phyloP scores from a whole-genome alignment of 1,284 basidiomycete genomes.

The Anthracocystis walkeri region DNA sequence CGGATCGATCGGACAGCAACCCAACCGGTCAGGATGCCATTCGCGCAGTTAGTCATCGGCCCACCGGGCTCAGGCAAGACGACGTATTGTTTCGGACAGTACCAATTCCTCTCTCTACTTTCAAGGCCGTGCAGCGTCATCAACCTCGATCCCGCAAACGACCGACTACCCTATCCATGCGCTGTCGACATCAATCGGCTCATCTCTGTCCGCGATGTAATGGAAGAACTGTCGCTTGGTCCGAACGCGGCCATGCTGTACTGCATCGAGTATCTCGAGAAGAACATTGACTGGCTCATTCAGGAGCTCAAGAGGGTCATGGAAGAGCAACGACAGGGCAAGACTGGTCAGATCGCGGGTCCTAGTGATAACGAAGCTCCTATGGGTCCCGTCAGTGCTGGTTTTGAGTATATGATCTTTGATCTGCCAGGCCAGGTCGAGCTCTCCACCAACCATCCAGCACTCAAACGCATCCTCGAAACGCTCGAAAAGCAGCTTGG shows the following conservation, averaged over 20 bases:
- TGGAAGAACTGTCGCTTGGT: constrained; percentile 86
- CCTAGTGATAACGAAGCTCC: constrained; percentile 22
- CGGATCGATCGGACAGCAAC: not conserved
- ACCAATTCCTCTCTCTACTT: constrained; percentile 83
- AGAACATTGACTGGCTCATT: constrained; percentile 92
- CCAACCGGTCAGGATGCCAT: constrained; percentile 39
- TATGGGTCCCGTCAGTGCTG: constrained; percentile 57
- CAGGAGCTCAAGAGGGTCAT: constrained; percentile 73
- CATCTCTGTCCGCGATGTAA: constrained; percentile 88
- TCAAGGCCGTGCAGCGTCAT: constrained; percentile 87
- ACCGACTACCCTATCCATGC: constrained; percentile 88
- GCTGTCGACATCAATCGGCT: constrained; percentile 86
- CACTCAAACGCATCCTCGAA: constrained; percentile 77
- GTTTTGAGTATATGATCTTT: constrained; percentile 83
- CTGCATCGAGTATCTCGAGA: constrained; percentile 96
- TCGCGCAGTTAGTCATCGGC: constrained; percentile 61
- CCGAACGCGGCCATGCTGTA: constrained; percentile 98
- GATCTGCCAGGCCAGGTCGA: constrained; percentile 98
- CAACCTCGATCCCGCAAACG: constrained; percentile 96
- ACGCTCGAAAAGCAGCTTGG: constrained; percentile 80
- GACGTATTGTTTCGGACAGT: constrained; percentile 60
- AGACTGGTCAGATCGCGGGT: constrained; percentile 29
- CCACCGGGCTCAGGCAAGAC: constrained; percentile 66
- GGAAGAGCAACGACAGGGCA: constrained; percentile 45
- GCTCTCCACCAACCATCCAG: constrained; percentile 87